Evolutionary conservation across 2,329 filamentous ascomycete genomes (phyloP).

Genomic region (Fusarium sp.): DNA sequence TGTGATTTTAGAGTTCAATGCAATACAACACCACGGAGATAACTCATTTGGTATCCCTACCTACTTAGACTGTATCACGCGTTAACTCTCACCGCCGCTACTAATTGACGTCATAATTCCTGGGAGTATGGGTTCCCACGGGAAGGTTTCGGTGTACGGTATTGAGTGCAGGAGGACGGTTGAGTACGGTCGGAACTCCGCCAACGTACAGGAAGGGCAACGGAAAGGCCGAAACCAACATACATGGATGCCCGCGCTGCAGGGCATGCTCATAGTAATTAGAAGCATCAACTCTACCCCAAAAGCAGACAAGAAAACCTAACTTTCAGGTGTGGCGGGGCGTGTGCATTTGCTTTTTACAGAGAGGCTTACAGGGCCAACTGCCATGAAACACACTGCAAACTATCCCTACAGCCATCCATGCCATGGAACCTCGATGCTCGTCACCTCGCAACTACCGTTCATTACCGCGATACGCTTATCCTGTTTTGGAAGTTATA

Average conservation of each 20-base stretch:
- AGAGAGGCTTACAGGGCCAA: background rate
- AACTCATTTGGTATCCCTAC: background rate
- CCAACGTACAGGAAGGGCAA: background rate
- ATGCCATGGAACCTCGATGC: background rate
- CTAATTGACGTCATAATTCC: slow-evolving; percentile 13
- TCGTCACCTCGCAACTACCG: background rate
- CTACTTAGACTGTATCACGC: background rate
- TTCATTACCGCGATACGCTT: background rate
- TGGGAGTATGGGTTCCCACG: background rate
- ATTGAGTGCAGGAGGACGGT: background rate
- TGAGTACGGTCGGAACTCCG: background rate
- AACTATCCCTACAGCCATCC: background rate
- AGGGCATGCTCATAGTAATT: background rate
- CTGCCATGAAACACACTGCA: slow-evolving; percentile 1
- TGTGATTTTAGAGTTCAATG: background rate
- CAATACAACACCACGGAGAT: slow-evolving; percentile 16
- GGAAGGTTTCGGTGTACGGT: background rate
- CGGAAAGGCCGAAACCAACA: slow-evolving; percentile 8
- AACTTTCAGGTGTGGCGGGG: slow-evolving; percentile 17
- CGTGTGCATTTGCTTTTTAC: slow-evolving; percentile 15
- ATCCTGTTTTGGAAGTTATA: background rate
- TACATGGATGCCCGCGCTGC: slow-evolving; percentile 7
- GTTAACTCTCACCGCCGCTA: slow-evolving; percentile 20
- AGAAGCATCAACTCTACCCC: slow-evolving; percentile 6
- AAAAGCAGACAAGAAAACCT: background rate